Percentiles rank a stretch among this genome's conserved stretches.
phyloP scores from a whole-genome alignment of 305 asterid genomes.

The Fraxinus floribunda region DNA sequence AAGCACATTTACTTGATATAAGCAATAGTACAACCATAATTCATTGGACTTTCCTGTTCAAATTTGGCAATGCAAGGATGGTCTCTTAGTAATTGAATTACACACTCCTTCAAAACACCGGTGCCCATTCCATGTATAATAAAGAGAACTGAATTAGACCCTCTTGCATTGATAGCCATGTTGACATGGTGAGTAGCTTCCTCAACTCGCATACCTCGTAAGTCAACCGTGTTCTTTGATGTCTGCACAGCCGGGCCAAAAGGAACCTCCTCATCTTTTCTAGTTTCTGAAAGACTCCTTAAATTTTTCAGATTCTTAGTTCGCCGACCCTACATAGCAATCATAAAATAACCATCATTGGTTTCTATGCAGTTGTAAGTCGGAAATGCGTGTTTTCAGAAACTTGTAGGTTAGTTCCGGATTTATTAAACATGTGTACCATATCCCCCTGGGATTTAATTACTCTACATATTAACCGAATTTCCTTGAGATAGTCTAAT shows the following conservation, averaged over 20 bases:
- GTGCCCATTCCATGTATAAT: conserved; percentile 95
- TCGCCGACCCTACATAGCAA: conserved; percentile 45
- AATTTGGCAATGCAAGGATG: conserved; percentile 77
- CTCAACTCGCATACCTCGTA: conserved; percentile 85
- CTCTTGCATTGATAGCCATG: conserved; percentile 62
- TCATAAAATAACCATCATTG: background rate
- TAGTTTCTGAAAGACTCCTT: conserved; percentile 44
- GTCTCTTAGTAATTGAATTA: conserved; percentile 45
- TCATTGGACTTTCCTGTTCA: conserved; percentile 80
- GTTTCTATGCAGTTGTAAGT: background rate
- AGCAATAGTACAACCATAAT: conserved; percentile 89
- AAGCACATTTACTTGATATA: conserved; percentile 57
- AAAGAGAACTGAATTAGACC: conserved; percentile 68
- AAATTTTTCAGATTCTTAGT: conserved; percentile 56
- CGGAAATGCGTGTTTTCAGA: background rate
- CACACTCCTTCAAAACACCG: conserved; percentile 78
- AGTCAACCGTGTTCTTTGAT: conserved; percentile 69
- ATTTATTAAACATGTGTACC: background rate
- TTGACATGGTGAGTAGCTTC: conserved; percentile 66
- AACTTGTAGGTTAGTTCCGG: background rate
- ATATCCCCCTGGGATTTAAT: background rate
- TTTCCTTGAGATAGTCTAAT: background rate
- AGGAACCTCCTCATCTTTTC: conserved; percentile 39
- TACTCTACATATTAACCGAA: background rate
- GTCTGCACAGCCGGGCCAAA: conserved; percentile 73